Conservation (phyloP, 108 stramenopile genomes). For the Discostella stelligeroides region DNA sequence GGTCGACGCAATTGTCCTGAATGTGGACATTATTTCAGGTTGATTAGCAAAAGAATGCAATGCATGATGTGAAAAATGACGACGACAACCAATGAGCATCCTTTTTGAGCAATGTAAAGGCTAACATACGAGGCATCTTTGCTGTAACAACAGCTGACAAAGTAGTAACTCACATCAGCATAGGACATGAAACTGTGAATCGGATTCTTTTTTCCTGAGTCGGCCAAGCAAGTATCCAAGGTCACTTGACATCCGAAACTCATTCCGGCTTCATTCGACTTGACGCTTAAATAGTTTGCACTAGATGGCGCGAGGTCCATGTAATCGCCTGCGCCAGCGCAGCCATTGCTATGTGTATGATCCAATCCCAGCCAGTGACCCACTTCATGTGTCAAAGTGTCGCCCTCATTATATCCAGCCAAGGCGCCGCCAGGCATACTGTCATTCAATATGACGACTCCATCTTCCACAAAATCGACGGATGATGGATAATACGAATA, state of each 20-base stretch:
- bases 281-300: too few relatives aligned
- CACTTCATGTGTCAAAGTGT: too few relatives aligned
- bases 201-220: conserved; percentile 12
- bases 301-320: too few relatives aligned
- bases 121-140: too few relatives aligned
- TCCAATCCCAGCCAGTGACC: conserved; percentile 32
- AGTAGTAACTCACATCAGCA: conserved; percentile 8
- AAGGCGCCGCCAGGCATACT: conserved; percentile 12
- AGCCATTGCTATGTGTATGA: conserved; percentile 7
- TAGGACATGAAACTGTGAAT: conserved; percentile 38
- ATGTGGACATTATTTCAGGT: too few relatives aligned
- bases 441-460: conserved; percentile 13
- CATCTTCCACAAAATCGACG: not conserved
- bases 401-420: conserved; percentile 15
- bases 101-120: too few relatives aligned
- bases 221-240: not conserved
- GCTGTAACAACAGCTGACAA: too few relatives aligned
- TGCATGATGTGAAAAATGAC: too few relatives aligned
- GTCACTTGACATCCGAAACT: not conserved
- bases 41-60: too few relatives aligned
- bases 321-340: conserved; percentile 13
- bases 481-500: not conserved
- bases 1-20: too few relatives aligned
- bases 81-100: too few relatives aligned
- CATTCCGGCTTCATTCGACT: not conserved